Evolutionary conservation across 192 early-diverging fungal genomes (phyloP), one percentile per base, ranked within the genome.

Genomic region (Coemansia sp.): DNA sequence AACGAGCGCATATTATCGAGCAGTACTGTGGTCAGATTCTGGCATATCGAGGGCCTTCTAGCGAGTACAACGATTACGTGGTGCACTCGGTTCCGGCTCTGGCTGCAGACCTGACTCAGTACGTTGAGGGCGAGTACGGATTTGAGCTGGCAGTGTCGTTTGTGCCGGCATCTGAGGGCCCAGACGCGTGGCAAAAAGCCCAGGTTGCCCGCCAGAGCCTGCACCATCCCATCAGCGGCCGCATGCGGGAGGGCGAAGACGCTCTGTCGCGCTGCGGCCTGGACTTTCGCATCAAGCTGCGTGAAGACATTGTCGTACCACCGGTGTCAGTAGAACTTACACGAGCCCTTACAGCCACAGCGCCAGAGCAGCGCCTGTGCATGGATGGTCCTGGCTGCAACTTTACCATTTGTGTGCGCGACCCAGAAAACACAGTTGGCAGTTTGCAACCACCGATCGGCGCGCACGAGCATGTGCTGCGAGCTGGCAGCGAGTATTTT

Each of bases 181-280:
- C 27, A 2, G 35, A 68, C 47, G 59, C 37, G 22, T 83, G 82
- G 82, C 82, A 83, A 50, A 79, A 79, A 54, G 74, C 57, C 27
- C 82, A 83, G 62, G 41, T 83, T 37, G 73, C 77, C n/a, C 75
- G 82, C n/a, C 82, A 83, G 67, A 47, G 19, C 48, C 58, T 79
- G 37, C 57, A 43, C 6, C 58, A 39, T 8, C 57, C 64, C 0
- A 67, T 74, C n/a, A 45, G 49, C 35, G 73, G 73, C 10, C 76
- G 61, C 9, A 66, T 57, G 31, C 27, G 51, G 10, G 72, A 74
- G 17, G 64, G 65, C 38, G 78, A 71, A 27, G 74, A 61, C 10
- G 69, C 56, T 2, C 14, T 79, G 52, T 22, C 65, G 35, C 69
- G 71, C 54, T 75, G 77, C 35, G 76, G 76, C 8, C 71, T 83